phyloP scores from a whole-genome alignment of 139 green algal species.

The Coccomyxa sp. region DNA sequence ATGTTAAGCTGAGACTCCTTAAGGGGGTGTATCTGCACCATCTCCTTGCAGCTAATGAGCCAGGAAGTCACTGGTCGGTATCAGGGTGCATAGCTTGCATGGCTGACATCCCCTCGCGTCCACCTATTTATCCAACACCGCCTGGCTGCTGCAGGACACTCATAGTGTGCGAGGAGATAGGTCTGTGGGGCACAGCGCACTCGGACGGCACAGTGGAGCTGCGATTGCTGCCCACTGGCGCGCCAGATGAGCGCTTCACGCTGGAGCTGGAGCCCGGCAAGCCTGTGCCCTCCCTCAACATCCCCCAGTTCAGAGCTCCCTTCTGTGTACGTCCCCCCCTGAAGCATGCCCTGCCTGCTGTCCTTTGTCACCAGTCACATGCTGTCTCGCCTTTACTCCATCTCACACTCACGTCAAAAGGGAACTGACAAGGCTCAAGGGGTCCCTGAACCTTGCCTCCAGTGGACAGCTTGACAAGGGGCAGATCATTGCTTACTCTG shows the following conservation, averaged over 20 bases:
- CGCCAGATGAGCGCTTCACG: neutral
- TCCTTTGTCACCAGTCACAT: neutral
- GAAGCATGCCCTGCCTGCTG: neutral
- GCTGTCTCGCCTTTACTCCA: no score
- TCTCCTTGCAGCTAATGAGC: no score
- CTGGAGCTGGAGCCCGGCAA: neutral
- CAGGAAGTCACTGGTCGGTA: no score
- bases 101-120: no score
- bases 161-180: slow-evolving; percentile 31
- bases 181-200: slow-evolving; percentile 32
- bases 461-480: no score
- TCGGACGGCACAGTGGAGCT: slow-evolving; percentile 34
- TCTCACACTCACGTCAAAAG: no score
- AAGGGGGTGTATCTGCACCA: no score
- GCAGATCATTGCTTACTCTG: no score
- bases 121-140: neutral
- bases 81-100: no score
- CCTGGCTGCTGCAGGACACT: slow-evolving; percentile 15
- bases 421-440: no score
- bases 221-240: slow-evolving; percentile 14
- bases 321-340: neutral
- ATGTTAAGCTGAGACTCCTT: no score
- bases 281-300: neutral
- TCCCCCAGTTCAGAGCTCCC: neutral
- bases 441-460: no score